Conservation (phyloP, 345 rosid species). For the Cardamine resedifolia region DNA sequence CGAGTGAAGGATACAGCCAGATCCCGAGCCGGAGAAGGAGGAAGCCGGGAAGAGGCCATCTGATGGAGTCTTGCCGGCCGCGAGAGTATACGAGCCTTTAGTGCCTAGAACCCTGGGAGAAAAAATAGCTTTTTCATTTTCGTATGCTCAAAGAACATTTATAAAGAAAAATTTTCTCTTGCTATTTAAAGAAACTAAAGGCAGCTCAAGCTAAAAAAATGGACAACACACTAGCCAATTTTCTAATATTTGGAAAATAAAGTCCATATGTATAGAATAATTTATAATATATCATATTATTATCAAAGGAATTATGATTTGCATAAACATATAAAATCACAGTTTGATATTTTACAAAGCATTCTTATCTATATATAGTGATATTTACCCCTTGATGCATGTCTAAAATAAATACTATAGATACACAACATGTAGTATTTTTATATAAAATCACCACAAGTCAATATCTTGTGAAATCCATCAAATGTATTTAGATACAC, state of each 20-base stretch:
- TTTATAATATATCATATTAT: not conserved
- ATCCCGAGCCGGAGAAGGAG: no score
- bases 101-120: no score
- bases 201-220: not conserved
- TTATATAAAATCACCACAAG: not conserved
- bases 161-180: no score
- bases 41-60: no score
- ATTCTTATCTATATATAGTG: not conserved
- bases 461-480: no score
- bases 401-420: no score
- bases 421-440: no score
- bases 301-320: not conserved
- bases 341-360: not conserved
- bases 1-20: no score
- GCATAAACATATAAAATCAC: not conserved
- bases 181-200: no score
- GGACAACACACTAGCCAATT: not conserved
- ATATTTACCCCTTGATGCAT: not conserved
- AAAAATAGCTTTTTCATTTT: no score
- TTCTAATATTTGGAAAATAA: not conserved
- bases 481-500: not conserved
- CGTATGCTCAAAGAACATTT: not conserved
- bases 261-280: not conserved
- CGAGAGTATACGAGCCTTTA: no score
- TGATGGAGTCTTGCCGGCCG: no score